Evolutionary conservation across 495 filamentous ascomycete species (phyloP), one percentile per base, ranked within the genome.

Genomic region (Diplogelasinospora grovesii): DNA sequence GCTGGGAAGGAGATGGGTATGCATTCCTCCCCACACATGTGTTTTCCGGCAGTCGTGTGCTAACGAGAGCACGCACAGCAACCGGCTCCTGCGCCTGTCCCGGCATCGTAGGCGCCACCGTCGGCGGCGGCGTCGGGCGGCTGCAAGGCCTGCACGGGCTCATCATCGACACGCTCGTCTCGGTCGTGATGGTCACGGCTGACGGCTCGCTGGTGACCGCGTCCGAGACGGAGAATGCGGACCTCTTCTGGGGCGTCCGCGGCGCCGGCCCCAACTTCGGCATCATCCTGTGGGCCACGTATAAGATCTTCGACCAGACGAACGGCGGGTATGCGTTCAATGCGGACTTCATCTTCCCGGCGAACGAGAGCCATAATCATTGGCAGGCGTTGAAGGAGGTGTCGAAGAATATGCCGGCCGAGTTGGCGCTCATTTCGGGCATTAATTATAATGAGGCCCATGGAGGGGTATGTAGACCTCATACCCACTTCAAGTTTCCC

Each of bases 241-340:
- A 72, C n/a, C 53, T 74, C 1, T 73, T n/a, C 30, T 33, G 30
- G 30, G 30, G 15, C 6, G 15, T 33, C 15, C 30, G 30, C n/a
- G 30, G 30, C 30, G 69, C 71, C 5, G 71, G 70, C 13, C 49
- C 52, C 15, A 66, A 65, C 25, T 72, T 72, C 32, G 71, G 71
- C 5, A 50, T 73, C 22, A 61, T 73, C 1, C 61, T 52, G 4
- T 43, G 39, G 22, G 59, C 39, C 3, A 41, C 39, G 18, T 41
- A 34, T 28, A 36, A 26, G 16, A 20, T 41, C n/a, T 28, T 21
- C 18, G 19, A 32, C 49, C 1, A 50, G 40, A 3, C 21, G 4
- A 33, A 33, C 30, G 21, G 11, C 7, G 30, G 30, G 14, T 16
- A n/a, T 8, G 30, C 21, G n/a, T 18, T 18, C 30, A 33, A 33